Percentiles rank a stretch among this genome's conserved stretches.
phyloP scores from a whole-genome alignment of 306 rosid genomes.

The Oxytropis ochrocephala region DNA sequence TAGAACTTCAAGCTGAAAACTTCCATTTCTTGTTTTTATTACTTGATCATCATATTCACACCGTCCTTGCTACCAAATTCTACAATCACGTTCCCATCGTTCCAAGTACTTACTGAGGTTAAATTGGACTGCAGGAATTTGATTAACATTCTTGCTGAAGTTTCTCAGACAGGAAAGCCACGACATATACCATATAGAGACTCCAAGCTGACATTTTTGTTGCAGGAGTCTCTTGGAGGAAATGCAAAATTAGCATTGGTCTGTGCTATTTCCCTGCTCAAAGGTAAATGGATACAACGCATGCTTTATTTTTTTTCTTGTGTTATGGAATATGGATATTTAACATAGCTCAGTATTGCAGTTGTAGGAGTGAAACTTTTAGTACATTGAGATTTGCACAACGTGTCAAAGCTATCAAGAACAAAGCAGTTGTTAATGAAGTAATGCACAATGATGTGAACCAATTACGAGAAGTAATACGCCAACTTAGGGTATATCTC shows the following conservation, averaged over 20 bases:
- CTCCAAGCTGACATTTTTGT: slow-evolving; percentile 77
- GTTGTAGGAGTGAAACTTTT: slow-evolving; percentile 81
- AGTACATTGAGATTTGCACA: slow-evolving; percentile 95
- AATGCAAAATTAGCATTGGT: slow-evolving; percentile 89
- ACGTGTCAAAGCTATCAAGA: slow-evolving; percentile 79
- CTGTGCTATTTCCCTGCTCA: slow-evolving; percentile 90
- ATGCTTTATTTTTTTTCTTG: neutral
- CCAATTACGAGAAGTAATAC: slow-evolving; percentile 78
- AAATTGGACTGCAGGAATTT: slow-evolving; percentile 64
- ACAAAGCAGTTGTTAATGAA: slow-evolving; percentile 90
- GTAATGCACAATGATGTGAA: slow-evolving; percentile 72
- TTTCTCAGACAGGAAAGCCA: slow-evolving; percentile 89
- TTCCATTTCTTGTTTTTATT: neutral
- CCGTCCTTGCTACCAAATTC: slow-evolving; percentile 1
- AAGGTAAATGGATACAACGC: slow-evolving; percentile 39
- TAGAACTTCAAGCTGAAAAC: neutral
- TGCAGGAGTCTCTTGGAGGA: slow-evolving; percentile 97
- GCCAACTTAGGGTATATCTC: slow-evolving; percentile 66
- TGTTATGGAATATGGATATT: slow-evolving; percentile 7
- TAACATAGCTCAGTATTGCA: slow-evolving; percentile 35
- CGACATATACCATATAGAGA: slow-evolving; percentile 95
- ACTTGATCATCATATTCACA: neutral
- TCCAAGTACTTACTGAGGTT: slow-evolving; percentile 5
- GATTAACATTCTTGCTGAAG: slow-evolving; percentile 93
- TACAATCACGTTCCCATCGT: neutral